Base-by-base conservation (phyloP, 2,329 filamentous ascomycete genomes). In the Claviceps sp. region DNA sequence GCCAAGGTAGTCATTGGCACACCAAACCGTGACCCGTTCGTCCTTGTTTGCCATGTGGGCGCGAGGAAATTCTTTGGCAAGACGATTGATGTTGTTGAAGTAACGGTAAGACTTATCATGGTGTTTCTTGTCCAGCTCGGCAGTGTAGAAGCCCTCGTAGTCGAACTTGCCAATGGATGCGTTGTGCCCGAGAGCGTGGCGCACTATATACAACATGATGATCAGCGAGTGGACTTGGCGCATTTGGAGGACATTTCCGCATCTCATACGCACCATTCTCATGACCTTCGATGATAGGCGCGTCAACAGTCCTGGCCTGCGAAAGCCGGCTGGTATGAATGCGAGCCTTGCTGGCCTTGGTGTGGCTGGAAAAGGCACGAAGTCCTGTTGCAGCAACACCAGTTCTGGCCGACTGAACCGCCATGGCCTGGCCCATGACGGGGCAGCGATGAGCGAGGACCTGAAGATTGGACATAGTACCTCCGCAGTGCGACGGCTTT, bases 51-150 rank as follows among this genome's bases (percentile, higher is more conserved):
- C 79, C 77, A 94, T 95, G 69, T 98, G 93, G 46, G 93, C 93
- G 58, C 87, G 87, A 34, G 93, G 93, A 57, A 98, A 98, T 58
- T 97, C 89, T 72, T 93, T 88, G 59, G 93, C 93, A 55, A 98
- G 78, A 38, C 93, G 89, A 66, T 98, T 98, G 81, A 98, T 98
- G 76, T 98, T 98, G 78, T 98, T 98, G 77, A 98, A 98, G 75
- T 97, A 97, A 65, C 93, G 88, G 75, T 98, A 98, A 50, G 90
- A 96, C 75, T 96, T 97, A 78, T 98, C 93, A 77, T 95, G 90
- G 78, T 95, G 93, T 75, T 98, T 98, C 80, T 96, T 97, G 62
- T 96, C 89, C 60, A 98, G 72, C 69, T 98, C 91, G 55, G 74
- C 74, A 58, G 84, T 73, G 72, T 97, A 98, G 70, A 96, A 98